Evolutionary conservation across 1,284 basidiomycete species (phyloP).

Genomic region (Schizophyllum amplum): DNA sequence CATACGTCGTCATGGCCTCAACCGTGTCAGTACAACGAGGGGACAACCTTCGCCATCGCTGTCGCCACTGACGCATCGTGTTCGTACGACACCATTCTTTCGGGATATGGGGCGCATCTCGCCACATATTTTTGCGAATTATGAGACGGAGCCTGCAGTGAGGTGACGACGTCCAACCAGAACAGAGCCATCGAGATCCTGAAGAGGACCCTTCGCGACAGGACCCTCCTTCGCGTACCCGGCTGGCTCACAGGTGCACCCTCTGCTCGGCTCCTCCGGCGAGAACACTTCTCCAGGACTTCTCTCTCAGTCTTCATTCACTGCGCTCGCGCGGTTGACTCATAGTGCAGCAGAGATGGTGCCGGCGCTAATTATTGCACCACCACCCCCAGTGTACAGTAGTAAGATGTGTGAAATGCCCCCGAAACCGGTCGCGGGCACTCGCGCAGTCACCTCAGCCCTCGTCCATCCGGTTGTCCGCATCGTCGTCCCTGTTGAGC

Average conservation of each 20-base stretch:
- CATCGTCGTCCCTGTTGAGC: conserved; percentile 55
- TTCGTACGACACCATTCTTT: neutral
- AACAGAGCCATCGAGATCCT: too few relatives aligned
- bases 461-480: conserved; percentile 66
- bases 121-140: too few relatives aligned
- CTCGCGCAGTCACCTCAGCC: conserved; percentile 23
- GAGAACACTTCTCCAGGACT: too few relatives aligned
- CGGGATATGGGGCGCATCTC: too few relatives aligned
- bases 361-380: neutral
- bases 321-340: neutral
- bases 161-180: too few relatives aligned
- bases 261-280: too few relatives aligned
- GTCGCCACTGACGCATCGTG: neutral
- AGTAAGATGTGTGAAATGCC: conserved; percentile 13
- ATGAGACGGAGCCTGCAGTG: too few relatives aligned
- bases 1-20: too few relatives aligned
- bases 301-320: neutral
- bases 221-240: too few relatives aligned
- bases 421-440: neutral
- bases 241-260: too few relatives aligned
- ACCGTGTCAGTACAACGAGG: conserved; percentile 14
- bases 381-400: neutral
- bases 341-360: neutral
- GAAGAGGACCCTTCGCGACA: too few relatives aligned
- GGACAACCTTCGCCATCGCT: conserved; percentile 11